Evolutionary conservation across 129 eudicot genomes (phyloP), one percentile per base, ranked within the genome.

Genomic region (Tagetes erecta): DNA sequence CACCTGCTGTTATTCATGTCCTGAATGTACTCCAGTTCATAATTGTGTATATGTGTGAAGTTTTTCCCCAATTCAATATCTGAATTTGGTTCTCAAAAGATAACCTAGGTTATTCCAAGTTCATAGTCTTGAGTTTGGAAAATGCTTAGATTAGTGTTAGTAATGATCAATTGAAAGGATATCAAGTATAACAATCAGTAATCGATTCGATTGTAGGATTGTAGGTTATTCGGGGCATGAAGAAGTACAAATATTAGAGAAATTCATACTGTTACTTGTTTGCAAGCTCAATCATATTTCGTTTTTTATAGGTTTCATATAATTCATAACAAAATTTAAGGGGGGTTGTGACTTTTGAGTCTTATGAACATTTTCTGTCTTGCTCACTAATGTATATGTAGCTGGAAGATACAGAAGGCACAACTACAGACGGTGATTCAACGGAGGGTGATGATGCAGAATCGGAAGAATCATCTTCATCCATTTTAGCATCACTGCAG

Each of bases 381-480:
- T 76, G 69, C 37, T 69, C 30, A 20, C 33, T 68, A 7, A 58
- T 70, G 58, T 68, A 31, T 78, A 42, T 55, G 36, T 60, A 55
- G 81, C 78, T 59, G 80, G 87, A 72, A 14, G 81, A 75, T 46
- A 7, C 63, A 60, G 85, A 82, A 65, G 81, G 66, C 12, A 33
- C 76, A 9, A 69, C 64, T 74, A 70, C 46, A 60, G 69, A 64
- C 3, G 88, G 81, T 60, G 83, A 80, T 52, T 71, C 79, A 41
- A 37, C 44, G 58, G 91, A 86, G 80, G 49, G 64, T 70, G 87
- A 83, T 46, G 64, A 46, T 68, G 10, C 80, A 8, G 85, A 38
- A 76, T 77, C 52, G 39, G 90, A 86, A 41, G 95, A 86, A 75
- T 70, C 85, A 4, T 50, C 81, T 41, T 82, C 86, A 33, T 64